Conservation (phyloP, 108 stramenopile species). For the Seminavis robusta region DNA sequence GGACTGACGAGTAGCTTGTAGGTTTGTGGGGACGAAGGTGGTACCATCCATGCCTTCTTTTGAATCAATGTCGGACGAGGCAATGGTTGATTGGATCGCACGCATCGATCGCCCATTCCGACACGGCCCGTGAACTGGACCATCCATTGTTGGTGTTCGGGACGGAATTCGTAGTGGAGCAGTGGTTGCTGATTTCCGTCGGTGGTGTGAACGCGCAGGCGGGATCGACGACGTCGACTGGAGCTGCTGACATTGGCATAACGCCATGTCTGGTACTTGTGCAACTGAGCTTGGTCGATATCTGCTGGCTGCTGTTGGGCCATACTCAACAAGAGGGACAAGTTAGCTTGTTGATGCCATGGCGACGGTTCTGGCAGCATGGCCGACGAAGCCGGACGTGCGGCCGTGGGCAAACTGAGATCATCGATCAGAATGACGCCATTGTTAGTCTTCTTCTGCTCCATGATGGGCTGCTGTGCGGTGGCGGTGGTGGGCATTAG, state of each 20-base stretch:
- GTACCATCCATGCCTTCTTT: background rate
- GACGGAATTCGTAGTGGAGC: background rate
- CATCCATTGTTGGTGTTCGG: conserved; percentile 5
- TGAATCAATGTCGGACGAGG: conserved; percentile 24
- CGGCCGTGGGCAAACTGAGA: too few species aligned
- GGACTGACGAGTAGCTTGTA: background rate
- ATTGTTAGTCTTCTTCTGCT: too few species aligned
- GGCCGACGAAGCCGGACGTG: too few species aligned
- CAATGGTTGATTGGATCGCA: conserved; percentile 59
- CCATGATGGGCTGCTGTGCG: too few species aligned
- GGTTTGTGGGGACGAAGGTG: background rate
- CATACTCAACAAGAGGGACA: background rate
- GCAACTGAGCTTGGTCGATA: background rate
- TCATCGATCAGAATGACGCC: too few species aligned
- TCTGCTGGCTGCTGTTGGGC: background rate
- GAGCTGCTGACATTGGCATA: too few species aligned
- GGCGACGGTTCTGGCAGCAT: too few species aligned
- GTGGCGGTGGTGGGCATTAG: too few species aligned
- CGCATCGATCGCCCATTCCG: conserved; percentile 67
- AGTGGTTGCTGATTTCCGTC: background rate
- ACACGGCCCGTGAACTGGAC: conserved; percentile 56
- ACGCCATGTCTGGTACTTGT: background rate
- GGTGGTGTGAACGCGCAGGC: background rate
- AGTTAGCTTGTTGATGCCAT: background rate
- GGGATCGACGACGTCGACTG: background rate